Evolutionary conservation across 257 asterid genomes (phyloP), one percentile per base, ranked within the genome.

Genomic region (Linaria vulgaris): DNA sequence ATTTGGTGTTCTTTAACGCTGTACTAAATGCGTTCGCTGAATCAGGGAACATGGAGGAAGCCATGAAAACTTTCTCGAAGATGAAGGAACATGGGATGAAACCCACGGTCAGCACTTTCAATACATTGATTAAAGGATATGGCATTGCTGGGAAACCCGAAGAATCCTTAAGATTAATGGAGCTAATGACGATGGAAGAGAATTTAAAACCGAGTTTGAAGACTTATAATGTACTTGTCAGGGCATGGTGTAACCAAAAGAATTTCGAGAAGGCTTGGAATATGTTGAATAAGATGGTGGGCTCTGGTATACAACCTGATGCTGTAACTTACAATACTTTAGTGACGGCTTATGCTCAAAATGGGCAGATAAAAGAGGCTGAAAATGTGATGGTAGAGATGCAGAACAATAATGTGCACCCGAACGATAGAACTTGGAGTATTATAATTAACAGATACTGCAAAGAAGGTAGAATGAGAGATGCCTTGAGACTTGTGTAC

Each of bases 11-110:
- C 79, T 81, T 79, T 54, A 83, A 83, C 31, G 89, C 91, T 13
- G 85, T 76, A n/a, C 79, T 88, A 48, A 79, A 88, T 76, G 88
- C 96, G 1, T 83, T 81, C 69, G 72, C 96, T 19, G 89, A 85
- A 80, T 79, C 89, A 10, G 89, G 95, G 54, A 77, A 88, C 70
- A 82, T 85, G 89, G 84, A 81, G 55, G 87, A 82, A 66, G 91
- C 96, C 61, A 69, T 82, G 81, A 76, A 80, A 65, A 58, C 76
- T 59, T 66, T 88, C 56, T 71, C 63, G 10, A 69, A 71, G 76
- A 85, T 88, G 95, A 81, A 83, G 78, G 77, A 74, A 55, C 61
- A 72, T 3, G 89, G 91, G 52, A 78, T 80, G 56, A 80, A 79
- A 58, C 91, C 86, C 25, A 69, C 89, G 4, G 78, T 78, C 3